phyloP scores from a whole-genome alignment of 768 basidiomycete species.

The Polyporus arcularius region DNA sequence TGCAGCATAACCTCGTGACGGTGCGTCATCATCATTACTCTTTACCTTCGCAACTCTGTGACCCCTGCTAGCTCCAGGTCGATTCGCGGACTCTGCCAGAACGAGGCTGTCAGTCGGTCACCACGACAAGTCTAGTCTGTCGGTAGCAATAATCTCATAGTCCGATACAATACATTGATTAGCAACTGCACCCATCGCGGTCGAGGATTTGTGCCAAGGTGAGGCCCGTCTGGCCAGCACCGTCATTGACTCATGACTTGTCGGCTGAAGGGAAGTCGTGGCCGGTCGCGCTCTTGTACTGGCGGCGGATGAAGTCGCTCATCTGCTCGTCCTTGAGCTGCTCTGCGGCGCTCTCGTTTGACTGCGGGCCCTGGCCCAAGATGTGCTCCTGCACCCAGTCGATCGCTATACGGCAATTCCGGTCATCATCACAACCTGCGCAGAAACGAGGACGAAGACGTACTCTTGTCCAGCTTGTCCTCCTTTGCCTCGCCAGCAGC shows the following conservation, averaged over 20 bases:
- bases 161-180: no score
- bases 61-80: no score
- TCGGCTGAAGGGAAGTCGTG: conserved; percentile 38
- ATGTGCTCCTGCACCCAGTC: conserved; percentile 46
- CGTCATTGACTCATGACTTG: not conserved
- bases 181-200: no score
- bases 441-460: not conserved
- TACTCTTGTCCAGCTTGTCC: conserved; percentile 41
- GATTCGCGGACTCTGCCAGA: no score
- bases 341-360: conserved; percentile 40
- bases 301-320: conserved; percentile 33
- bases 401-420: conserved; percentile 31
- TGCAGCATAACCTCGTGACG: no score
- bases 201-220: not conserved
- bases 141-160: no score
- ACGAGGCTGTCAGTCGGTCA: no score
- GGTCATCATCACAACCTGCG: not conserved
- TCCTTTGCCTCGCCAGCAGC: conserved; percentile 10
- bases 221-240: not conserved
- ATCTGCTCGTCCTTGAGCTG: conserved; percentile 45
- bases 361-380: conserved; percentile 38
- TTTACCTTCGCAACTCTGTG: no score
- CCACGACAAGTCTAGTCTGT: no score
- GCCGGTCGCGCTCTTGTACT: conserved; percentile 40
- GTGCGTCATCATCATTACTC: no score